Base-by-base conservation (phyloP, 106 monocot genomes). In the Dioscorea alata region DNA sequence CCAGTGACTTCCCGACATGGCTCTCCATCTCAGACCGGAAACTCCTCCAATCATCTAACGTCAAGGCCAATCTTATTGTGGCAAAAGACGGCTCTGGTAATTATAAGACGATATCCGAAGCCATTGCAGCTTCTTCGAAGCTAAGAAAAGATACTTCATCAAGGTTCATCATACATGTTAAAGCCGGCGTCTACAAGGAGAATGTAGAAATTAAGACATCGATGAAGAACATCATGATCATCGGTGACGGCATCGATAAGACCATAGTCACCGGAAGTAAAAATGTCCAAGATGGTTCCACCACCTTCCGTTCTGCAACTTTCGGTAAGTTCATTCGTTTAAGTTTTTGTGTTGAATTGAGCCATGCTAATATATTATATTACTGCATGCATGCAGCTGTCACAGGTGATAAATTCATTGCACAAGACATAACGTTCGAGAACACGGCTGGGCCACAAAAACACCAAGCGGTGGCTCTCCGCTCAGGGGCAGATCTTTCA, bases 31-130 rank as follows among this genome's bases (percentile, higher is more conserved):
- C 59, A 10, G 72, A 73, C 23, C 61, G 73, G 5, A 73, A 49
- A 42, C 66, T 73, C 33, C 33, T 73, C 14, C 66, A 73, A 25
- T 69, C 63, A 4, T 54, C 59, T 17, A 12, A 49, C 4, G 61
- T 51, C 19, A 60, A 67, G 51, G 72, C 67, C 17, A 63, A 78
- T 20, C 21, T 78, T 15, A 60, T 61, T 0, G 78, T 78, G n/a
- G 65, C 78, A 5, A 60, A 78, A 60, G 78, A 78, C 35, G 78
- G 72, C 10, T 72, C 72, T 0, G 71, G 72, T 2, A 68, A 78
- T 9, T 72, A 72, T 61, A 61, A 67, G 72, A 78, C 78, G 4
- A 78, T 78, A 12, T 67, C 65, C 0, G 67, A 72, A 52, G 78
- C 78, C 15, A 67, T 73, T 12, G 66, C 59, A 0, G 72, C 34